These are phyloP conservation scores for Fusarium pininemorale DNA, from an alignment of 2,329 filamentous ascomycete genomes.

Conservation along the genomic window DNA sequence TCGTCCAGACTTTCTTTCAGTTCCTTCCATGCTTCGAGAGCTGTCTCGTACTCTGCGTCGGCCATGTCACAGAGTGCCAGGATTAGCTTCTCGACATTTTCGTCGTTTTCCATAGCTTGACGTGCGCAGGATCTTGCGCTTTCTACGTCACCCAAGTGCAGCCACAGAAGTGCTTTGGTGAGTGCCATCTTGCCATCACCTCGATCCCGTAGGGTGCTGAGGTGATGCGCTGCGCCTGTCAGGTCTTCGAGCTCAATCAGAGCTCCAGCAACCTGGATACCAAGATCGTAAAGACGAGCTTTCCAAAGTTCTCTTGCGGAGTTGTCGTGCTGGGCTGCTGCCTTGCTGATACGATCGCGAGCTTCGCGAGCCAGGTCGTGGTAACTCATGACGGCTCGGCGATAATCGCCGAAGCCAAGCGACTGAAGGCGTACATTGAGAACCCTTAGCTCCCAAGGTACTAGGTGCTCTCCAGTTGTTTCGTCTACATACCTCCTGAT, in stretches of 20 bases:
- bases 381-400: conserved; percentile 87
- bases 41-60: conserved; percentile 75
- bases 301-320: conserved; percentile 74
- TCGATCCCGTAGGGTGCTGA: conserved; percentile 64
- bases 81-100: conserved; percentile 60
- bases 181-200: conserved; percentile 54
- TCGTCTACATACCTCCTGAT: conserved; percentile 64
- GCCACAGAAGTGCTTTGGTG: conserved; percentile 73
- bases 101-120: conserved; percentile 39
- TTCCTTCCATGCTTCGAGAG: conserved; percentile 69
- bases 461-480: conserved; percentile 68
- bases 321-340: conserved; percentile 56
- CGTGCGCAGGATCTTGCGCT: conserved; percentile 68
- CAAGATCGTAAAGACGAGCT: conserved; percentile 76
- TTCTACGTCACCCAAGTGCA: conserved; percentile 80
- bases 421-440: conserved; percentile 86
- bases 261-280: conserved; percentile 71
- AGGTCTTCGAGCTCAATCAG: conserved; percentile 89
- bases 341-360: conserved; percentile 64
- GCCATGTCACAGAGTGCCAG: conserved; percentile 80
- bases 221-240: conserved; percentile 78
- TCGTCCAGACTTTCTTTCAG: conserved; percentile 57
- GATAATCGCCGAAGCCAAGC: conserved; percentile 83
- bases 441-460: conserved; percentile 88
- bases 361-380: conserved; percentile 88